Evolutionary conservation across 257 asterid genomes (phyloP).

Genomic region (Catharanthus roseus): DNA sequence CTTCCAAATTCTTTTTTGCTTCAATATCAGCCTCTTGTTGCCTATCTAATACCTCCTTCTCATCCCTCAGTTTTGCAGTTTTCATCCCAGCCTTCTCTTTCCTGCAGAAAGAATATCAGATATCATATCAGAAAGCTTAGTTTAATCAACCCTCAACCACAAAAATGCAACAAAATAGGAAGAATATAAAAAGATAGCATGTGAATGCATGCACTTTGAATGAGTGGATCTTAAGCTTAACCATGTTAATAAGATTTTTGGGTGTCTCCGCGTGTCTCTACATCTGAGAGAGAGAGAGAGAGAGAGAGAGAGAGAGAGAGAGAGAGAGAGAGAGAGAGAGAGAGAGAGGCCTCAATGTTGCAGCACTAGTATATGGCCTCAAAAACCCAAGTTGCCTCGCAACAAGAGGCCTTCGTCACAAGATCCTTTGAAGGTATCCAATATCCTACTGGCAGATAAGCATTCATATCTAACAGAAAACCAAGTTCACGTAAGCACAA

Average conservation of each 20-base stretch:
- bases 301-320: not conserved
- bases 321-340: not conserved
- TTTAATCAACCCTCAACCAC: not conserved
- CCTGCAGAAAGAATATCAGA: slow-evolving; percentile 41
- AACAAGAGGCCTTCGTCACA: not conserved
- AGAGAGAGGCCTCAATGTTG: not conserved
- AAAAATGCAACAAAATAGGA: not conserved
- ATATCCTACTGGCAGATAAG: not conserved
- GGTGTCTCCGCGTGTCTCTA: not conserved
- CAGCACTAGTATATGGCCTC: not conserved
- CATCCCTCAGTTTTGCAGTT: slow-evolving; percentile 90
- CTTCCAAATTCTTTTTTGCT: slow-evolving; percentile 83
- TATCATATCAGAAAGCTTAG: slow-evolving; percentile 2
- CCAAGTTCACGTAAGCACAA: not conserved
- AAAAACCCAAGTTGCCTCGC: not conserved
- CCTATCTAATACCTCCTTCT: slow-evolving; percentile 92
- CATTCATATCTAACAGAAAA: slow-evolving; percentile 1
- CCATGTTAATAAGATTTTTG: not conserved
- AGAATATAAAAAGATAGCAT: not conserved
- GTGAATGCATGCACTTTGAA: not conserved
- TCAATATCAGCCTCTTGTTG: slow-evolving; percentile 90
- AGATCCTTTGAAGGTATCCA: not conserved
- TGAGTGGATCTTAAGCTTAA: not conserved
- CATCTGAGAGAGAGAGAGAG: not conserved
- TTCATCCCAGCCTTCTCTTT: slow-evolving; percentile 97